phyloP scores from a whole-genome alignment of 768 basidiomycete species.

The Flagelloscypha sp. region DNA sequence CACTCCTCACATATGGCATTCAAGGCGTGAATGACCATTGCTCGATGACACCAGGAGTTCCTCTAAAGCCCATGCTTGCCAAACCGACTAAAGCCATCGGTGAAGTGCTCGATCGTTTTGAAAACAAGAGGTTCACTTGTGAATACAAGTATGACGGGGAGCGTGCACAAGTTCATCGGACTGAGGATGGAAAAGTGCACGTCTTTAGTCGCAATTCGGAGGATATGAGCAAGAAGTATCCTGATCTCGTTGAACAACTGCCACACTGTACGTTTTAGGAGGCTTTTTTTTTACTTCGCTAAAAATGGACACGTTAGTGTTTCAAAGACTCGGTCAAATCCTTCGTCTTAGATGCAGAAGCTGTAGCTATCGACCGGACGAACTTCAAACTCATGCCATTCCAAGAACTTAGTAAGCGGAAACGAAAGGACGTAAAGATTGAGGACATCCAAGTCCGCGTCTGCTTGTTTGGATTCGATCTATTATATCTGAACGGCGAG shows the following conservation, averaged over 20 bases:
- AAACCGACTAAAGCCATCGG: constrained; percentile 99
- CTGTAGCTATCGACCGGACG: constrained; percentile 85
- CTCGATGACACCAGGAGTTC: constrained; percentile 91
- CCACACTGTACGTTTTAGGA: constrained; percentile 51
- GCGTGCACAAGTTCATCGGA: constrained; percentile 86
- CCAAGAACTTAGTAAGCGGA: constrained; percentile 91
- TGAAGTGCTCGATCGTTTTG: constrained; percentile 94
- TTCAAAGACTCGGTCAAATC: constrained; percentile 77
- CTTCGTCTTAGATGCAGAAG: constrained; percentile 94
- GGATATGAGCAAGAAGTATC: constrained; percentile 99
- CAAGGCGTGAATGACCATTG: constrained; percentile 62
- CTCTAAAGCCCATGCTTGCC: constrained; percentile 97
- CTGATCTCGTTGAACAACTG: constrained; percentile 91
- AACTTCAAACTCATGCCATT: constrained; percentile 91
- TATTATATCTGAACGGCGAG: constrained; percentile 95
- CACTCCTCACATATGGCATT: constrained; percentile 73
- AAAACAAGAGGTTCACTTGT: constrained; percentile 91
- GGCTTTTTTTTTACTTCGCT: constrained; percentile 1
- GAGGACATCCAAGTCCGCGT: constrained; percentile 97
- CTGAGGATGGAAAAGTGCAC: constrained; percentile 74
- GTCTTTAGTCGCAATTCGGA: constrained; percentile 97
- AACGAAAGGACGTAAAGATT: constrained; percentile 95
- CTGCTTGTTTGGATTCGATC: constrained; percentile 92
- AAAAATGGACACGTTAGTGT: constrained; percentile 41
- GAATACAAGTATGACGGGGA: constrained; percentile 99